Base-by-base conservation (phyloP, 2,329 filamentous ascomycete species). In the Magnaporthiopsis incrustans region DNA sequence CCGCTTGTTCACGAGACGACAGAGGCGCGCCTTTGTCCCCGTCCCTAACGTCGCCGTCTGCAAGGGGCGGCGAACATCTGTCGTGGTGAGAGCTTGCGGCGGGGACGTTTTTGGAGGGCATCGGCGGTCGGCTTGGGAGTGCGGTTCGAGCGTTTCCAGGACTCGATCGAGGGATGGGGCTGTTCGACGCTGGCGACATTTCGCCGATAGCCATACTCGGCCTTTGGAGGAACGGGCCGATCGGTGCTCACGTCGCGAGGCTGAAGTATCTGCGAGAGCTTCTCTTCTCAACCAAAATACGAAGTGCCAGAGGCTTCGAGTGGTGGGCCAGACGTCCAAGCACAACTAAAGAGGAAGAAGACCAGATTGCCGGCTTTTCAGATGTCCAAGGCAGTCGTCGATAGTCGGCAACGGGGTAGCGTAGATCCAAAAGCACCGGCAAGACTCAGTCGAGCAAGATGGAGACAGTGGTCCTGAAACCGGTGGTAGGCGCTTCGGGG, bases 51-150 rank as follows among this genome's bases (percentile, higher is more conserved):
- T 65, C 61, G n/a, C 64, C 67, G 12, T 69, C 69, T 58, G 70
- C 69, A 12, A 69, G 64, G 5, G 70, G 67, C 12, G 70, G 70
- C 15, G 70, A 72, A 25, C 63, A 67, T 26, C 66, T 66, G 50
- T 66, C 65, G 2, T 65, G 27, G 26, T 56, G 64, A 12, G 60
- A 64, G 63, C 53, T 62, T 33, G 66, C 57, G 12, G 66, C 60
- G n/a, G 59, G 38, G 12, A 64, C 63, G 30, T 32, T 57, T 60
- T 69, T 69, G 53, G 67, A 66, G 32, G 68, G 64, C 65, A 70
- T 67, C 7, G 70, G 68, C 61, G 70, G 70, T 61, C 69, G 65
- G 12, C 68, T 65, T 2, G 71, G 71, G 26, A 72, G 67, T n/a
- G 71, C 69, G 26, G 66, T 67, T 10, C 67, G 65, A 33, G 61